Base-by-base conservation (phyloP, 768 basidiomycete species). In the Lentinula guzmanii region DNA sequence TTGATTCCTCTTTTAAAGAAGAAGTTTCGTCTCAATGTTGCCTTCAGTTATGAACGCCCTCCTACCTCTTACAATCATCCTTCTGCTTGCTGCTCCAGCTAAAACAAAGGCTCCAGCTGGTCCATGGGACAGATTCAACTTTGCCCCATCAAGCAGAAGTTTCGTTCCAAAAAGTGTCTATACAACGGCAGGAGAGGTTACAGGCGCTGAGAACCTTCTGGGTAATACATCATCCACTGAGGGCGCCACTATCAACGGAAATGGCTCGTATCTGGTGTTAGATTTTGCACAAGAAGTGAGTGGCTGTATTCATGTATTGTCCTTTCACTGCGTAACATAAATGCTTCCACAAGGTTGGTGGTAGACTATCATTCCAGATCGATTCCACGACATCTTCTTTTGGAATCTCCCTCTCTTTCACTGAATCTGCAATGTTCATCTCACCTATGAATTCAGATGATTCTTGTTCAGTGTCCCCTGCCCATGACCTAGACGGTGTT, bases 381-480 rank as follows among this genome's bases (percentile, higher is more conserved):
- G 31, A 60, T 39, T 50, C 65, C 34, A 68, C 71, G 2, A 56
- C 18, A 0, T 56, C 66, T 3, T 73, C 79, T 1, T 24, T 24
- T 24, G 67, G 71, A 4, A 68, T 82, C n/a, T 74, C 80, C 3
- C 70, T 83, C 35, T 76, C 81, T 2, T 83, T 82, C 69, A 79
- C 79, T 0, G 81, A 83, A 65, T 83, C 81, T 2, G 69, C 81
- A 1, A 59, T 75, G 50, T 83, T 81, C 67, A 79, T 83, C 61
- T 73, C 68, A 52, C 79, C 81, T 0, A 55, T 69, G 7, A 71
- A 67, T 0, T 81, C 80, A 43, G 81, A 82, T 65, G 74, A 77
- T 60, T 76, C 76, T 8, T 75, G 75, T 55, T 65, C 54, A 28
- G 5, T 69, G 2, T 57, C 64, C 5, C 28, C 67, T 7, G 65